A percentile compares a stretch with the other conserved stretches of the same genome.
Evolutionary conservation across 225 moss, liverwort and hornwort genomes (phyloP).

Genomic region (Bryum argenteum): DNA sequence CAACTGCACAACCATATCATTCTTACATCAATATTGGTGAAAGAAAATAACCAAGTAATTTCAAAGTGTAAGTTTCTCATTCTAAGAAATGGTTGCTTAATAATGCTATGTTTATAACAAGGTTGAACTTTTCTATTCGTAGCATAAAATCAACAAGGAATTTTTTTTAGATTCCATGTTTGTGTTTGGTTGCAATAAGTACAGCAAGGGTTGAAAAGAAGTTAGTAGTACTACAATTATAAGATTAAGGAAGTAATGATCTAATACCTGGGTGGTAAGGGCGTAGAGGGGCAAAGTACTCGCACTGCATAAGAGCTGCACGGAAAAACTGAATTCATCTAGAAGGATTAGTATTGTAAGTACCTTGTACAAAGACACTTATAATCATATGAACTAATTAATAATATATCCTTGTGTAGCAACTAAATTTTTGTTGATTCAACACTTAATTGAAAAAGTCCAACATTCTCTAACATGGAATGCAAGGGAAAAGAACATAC

Average conservation of each 20-base stretch:
- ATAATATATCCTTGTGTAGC: background rate
- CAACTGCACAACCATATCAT: slow-evolving; percentile 39
- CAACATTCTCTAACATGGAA: background rate
- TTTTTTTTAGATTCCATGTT: too few relatives aligned
- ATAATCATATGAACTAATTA: background rate
- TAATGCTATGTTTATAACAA: too few relatives aligned
- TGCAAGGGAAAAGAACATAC: slow-evolving; percentile 36
- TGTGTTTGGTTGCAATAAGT: too few relatives aligned
- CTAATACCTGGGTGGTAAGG: slow-evolving; percentile 71
- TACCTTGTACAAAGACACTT: background rate
- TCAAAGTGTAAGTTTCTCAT: too few relatives aligned
- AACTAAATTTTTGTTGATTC: background rate
- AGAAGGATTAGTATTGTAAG: background rate
- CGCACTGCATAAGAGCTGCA: slow-evolving; percentile 72
- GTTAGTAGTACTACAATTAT: background rate
- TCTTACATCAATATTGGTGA: background rate
- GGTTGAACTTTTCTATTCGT: too few relatives aligned
- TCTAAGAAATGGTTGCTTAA: too few relatives aligned
- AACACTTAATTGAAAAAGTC: background rate
- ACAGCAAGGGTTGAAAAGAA: too few relatives aligned
- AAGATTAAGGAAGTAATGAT: background rate
- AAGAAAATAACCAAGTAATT: too few relatives aligned
- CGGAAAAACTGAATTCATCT: slow-evolving; percentile 49
- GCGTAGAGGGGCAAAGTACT: slow-evolving; percentile 85
- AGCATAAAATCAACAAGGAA: too few relatives aligned